Base-by-base conservation (phyloP, 2,329 filamentous ascomycete species). In the Aciculosporium take region DNA sequence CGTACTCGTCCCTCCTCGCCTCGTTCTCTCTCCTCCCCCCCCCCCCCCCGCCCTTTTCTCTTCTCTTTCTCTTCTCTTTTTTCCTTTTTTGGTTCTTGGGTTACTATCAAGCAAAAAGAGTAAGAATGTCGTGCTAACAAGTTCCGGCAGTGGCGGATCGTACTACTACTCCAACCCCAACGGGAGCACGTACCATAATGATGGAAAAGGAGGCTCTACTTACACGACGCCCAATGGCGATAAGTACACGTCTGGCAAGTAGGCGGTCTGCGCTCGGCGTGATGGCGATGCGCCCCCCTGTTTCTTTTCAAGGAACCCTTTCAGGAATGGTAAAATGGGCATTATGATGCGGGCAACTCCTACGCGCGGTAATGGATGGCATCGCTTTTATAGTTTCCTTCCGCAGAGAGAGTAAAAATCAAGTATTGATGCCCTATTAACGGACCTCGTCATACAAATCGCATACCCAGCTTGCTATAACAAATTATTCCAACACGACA, bases 131-230 rank as follows among this genome's bases (percentile, higher is more conserved):
- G 7, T 23, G 20, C 20, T 34, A 2, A 34, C 18, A 6, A 7
- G n/a, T 12, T n/a, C n/a, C n/a, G 12, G 5, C 39, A 74, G 70
- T 18, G 53, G 83, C 50, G 77, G 79, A 29, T 81, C 76, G 1
- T 84, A 84, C 67, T 83, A 84, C 64, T 84, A 84, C 62, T 73
- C 70, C 55, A 84, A 84, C 61, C 61, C 76, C 35, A 71, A 81
- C 47, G 76, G 77, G 12, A 81, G 73, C 53, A 79, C 73, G 30
- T 84, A 84, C 63, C 63, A 82, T 67, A 80, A 81, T 59, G 58
- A 67, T 49, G 76, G 77, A 34, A 55, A 56, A 9, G 79, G 79
- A 5, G 53, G 59, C 37, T 71, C 74, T 20, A 75, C 60, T 15
- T 84, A 84, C 60, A 84, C 73, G 15, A 50, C 74, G 8, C 60